Base-by-base conservation (phyloP, 2,329 filamentous ascomycete species). In the Microdochium trichocladiopsis region DNA sequence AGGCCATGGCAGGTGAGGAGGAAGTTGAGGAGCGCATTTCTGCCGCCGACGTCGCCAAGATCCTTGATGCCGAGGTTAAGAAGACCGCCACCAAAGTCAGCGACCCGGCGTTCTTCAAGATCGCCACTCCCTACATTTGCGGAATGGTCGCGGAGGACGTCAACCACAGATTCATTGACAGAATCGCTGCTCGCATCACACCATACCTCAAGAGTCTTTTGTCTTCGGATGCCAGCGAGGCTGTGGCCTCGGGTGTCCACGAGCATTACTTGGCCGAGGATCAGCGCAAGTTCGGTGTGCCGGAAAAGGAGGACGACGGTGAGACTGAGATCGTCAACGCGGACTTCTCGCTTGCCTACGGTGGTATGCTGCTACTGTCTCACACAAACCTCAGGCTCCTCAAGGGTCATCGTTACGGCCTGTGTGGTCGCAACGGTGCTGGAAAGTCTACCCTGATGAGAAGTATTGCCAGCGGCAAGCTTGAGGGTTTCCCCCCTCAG, bases 371-470 rank as follows among this genome's bases (percentile, higher is more conserved):
- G 59, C 77, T 99, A 56, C 81, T 99, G 22, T 96, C 91, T 4
- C 94, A 97, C 74, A 96, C 94, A 59, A 97, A 96, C 69, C 78
- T 99, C 45, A 86, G 91, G 43, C 83, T 99, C 9, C 81, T 97
- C 63, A 96, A 97, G 77, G 94, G 94, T 53, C 94, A 97, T 72
- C 87, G 94, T 54, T 99, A 99, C 67, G 94, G 94, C 69, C 88
- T 99, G 18, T 96, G 93, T 64, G 94, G 94, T 63, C 88, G 93
- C 62, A 99, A 99, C 69, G 94, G 94, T 75, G 91, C 92, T 53
- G 94, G 94, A 66, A 99, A 99, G 76, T 97, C 94, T n/a, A 99
- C 94, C 1, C 81, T 99, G 53, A 97, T 99, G 94, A 89, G 90
- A 67, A 91, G 88, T 68, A 99, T 99, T 63, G 89, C 94, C 50